Evolutionary conservation across 169 alveolate species (phyloP).

Genomic region (Theileria orientalis): DNA sequence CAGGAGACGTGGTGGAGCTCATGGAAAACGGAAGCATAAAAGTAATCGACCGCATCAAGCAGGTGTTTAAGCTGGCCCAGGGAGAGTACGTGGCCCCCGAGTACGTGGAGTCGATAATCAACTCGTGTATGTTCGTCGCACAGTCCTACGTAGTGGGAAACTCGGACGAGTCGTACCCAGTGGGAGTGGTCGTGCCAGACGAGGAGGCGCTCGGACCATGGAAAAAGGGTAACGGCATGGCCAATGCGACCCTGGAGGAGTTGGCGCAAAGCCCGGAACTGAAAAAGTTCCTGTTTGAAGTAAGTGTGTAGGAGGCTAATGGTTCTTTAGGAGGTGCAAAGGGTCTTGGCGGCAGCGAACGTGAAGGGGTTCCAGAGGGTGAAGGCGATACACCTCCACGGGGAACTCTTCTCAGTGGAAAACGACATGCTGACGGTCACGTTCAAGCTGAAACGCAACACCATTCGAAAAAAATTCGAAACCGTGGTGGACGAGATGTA

Average conservation of each 20-base stretch:
- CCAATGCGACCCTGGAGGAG: constrained; percentile 7
- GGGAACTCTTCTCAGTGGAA: constrained; percentile 73
- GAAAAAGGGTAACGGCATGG: constrained; percentile 39
- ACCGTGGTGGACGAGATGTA: constrained; percentile 67
- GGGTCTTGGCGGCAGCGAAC: constrained; percentile 57
- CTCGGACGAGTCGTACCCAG: constrained; percentile 63
- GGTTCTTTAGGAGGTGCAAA: constrained; percentile 53
- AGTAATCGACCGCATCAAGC: constrained; percentile 91
- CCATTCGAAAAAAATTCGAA: constrained; percentile 58
- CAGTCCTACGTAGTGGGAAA: constrained; percentile 75
- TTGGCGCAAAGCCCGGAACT: constrained; percentile 18
- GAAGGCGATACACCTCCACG: constrained; percentile 69
- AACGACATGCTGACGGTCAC: constrained; percentile 79
- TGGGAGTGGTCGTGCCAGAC: constrained; percentile 67
- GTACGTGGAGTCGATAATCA: constrained; percentile 80
- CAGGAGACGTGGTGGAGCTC: constrained; percentile 91
- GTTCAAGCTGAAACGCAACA: constrained; percentile 72
- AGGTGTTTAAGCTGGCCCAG: constrained; percentile 92
- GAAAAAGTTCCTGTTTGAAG: constrained; percentile 18
- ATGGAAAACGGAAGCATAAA: constrained; percentile 82
- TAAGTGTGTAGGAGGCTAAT: not conserved
- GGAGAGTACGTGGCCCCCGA: constrained; percentile 97
- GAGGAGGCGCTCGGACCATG: constrained; percentile 46
- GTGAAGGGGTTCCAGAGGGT: constrained; percentile 77
- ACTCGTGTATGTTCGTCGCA: constrained; percentile 58